Evolutionary conservation across 257 asterid species (phyloP), one percentile per base, ranked within the genome.

Genomic region (Solanum paucissectum): DNA sequence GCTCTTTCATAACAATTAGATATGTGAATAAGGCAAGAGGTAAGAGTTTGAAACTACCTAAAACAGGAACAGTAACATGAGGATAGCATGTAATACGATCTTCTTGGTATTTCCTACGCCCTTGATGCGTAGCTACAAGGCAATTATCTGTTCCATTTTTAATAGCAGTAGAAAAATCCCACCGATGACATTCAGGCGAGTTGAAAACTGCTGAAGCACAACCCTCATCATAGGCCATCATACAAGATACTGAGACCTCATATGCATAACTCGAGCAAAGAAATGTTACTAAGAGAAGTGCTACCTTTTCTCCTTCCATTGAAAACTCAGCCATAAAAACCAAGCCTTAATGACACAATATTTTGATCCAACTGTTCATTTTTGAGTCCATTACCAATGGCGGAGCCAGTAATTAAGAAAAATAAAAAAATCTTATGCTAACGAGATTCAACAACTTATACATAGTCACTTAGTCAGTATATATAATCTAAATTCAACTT

Each of bases 71-170:
- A 86, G 86, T 90, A 87, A 96, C 86, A 40, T 83, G 90, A 75
- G 92, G 94, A 93, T 95, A 88, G 91, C 97, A 95, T 4, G 87
- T 81, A 42, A 92, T 85, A n/a, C 95, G 94, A 83, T 96, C 99
- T 90, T 96, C 99, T 89, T 94, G 99, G 89, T 96, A 93, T 32
- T 90, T 87, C 89, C 98, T 89, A 69, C 69, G 92, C 13, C 99
- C 99, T 86, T 94, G 95, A 87, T 90, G 90, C 4, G 90, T 95
- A n/a, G 98, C 92, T 58, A 93, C 90, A n/a, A 55, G 90, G 90
- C 98, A 93, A 69, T 90, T 91, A 83, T 81, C 89, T 0, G 90
- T 85, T 9, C 90, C 85, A 86, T 92, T 90, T 21, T 82, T 79
- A 12, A 91, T 88, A 87, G 90, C 86, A 34, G 89, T 84, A 12